Conservation (phyloP, 352 stramenopile genomes). For the Phytophthora melonis region DNA sequence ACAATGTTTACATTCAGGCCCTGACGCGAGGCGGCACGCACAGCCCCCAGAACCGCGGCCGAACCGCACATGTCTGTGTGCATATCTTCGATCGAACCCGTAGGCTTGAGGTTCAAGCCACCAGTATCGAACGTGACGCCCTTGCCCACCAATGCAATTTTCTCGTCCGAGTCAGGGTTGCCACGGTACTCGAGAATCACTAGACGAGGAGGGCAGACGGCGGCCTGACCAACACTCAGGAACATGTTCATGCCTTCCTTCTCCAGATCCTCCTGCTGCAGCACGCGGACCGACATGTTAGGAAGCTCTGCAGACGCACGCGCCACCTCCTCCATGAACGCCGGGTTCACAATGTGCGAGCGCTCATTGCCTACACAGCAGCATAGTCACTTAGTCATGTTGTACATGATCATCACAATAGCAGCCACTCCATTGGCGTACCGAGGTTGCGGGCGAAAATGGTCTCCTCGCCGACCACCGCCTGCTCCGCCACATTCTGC, state of each 20-base stretch:
- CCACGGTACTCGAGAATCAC: constrained; percentile 87
- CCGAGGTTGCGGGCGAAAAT: constrained; percentile 88
- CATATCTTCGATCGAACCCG: constrained; percentile 92
- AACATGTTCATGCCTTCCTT: constrained; percentile 90
- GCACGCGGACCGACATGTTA: constrained; percentile 82
- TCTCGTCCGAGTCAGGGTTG: constrained; percentile 69
- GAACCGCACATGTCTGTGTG: constrained; percentile 94
- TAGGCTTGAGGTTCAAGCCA: constrained; percentile 95
- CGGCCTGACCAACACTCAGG: constrained; percentile 80
- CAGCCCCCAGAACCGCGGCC: constrained; percentile 84
- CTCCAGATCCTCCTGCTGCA: constrained; percentile 82
- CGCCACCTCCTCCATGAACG: constrained; percentile 86
- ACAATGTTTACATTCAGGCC: constrained; percentile 87
- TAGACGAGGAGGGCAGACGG: constrained; percentile 75
- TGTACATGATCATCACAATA: not conserved
- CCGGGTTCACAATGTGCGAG: constrained; percentile 77
- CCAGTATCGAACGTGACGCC: constrained; percentile 96
- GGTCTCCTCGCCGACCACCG: constrained; percentile 78
- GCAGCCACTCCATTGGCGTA: constrained; percentile 14
- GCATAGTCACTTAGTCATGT: not conserved
- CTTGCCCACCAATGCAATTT: constrained; percentile 93
- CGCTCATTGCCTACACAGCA: constrained; percentile 68
- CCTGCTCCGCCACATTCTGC: constrained; percentile 72
- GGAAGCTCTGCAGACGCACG: constrained; percentile 71
- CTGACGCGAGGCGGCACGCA: constrained; percentile 74